phyloP scores from a whole-genome alignment of 306 rosid species.

The Mimosa bimucronata region DNA sequence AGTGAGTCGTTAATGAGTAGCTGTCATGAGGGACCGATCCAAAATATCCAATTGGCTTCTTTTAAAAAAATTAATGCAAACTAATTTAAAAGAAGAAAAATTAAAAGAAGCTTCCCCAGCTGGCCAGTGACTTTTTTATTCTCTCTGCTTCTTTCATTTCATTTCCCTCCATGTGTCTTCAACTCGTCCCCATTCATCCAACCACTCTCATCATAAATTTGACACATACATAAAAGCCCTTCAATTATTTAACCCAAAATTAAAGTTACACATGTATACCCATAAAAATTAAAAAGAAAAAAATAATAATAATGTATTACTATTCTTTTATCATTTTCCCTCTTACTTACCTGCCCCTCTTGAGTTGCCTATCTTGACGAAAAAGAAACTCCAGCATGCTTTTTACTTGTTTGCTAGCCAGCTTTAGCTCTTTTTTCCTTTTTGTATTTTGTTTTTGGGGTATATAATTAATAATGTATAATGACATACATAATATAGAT shows the following conservation, averaged over 20 bases:
- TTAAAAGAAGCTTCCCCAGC: slow-evolving; percentile 44
- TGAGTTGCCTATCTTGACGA: slow-evolving; percentile 51
- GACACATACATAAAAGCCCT: background rate
- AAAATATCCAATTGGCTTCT: slow-evolving; percentile 37
- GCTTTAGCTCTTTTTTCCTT: background rate
- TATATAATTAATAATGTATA: background rate
- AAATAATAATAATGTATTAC: background rate
- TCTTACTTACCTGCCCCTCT: slow-evolving; percentile 20
- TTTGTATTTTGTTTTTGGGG: slow-evolving; percentile 10
- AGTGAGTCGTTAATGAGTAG: slow-evolving; percentile 64
- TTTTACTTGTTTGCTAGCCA: slow-evolving; percentile 15
- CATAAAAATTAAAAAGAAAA: background rate
- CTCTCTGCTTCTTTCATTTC: slow-evolving; percentile 17
- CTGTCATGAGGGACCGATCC: slow-evolving; percentile 68
- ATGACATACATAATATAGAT: slow-evolving; percentile 4
- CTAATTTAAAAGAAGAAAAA: background rate
- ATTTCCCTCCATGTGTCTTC: slow-evolving; percentile 36
- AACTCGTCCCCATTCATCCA: slow-evolving; percentile 39
- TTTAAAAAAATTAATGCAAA: slow-evolving; percentile 33
- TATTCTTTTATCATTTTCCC: slow-evolving; percentile 32
- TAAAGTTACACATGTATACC: background rate
- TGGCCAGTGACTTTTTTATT: slow-evolving; percentile 46
- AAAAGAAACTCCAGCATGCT: slow-evolving; percentile 45
- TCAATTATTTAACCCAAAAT: background rate
- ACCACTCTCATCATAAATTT: slow-evolving; percentile 42